Evolutionary conservation across 2,329 filamentous ascomycete species (phyloP), one percentile per base, ranked within the genome.

Genomic region (Nemania sp.): DNA sequence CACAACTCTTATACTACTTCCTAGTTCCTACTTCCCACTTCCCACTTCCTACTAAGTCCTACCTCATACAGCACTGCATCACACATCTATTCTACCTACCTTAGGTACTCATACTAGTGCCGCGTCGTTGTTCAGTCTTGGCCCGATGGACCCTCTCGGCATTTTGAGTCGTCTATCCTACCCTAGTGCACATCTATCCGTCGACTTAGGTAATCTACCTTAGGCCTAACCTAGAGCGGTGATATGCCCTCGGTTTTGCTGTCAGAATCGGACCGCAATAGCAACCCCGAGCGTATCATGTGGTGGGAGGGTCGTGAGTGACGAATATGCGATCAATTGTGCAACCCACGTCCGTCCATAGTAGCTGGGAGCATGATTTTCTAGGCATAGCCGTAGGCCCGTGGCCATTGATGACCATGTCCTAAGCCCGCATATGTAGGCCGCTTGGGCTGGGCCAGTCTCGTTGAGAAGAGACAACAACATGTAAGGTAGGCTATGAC

Each of bases 211-310:
- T 29, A n/a, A n/a, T n/a, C n/a, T n/a, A n/a, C n/a, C n/a, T n/a
- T n/a, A n/a, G n/a, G n/a, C n/a, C n/a, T 29, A 29, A 7, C 25
- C 3, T 29, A 29, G 25, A 29, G n/a, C n/a, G n/a, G n/a, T n/a
- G n/a, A 29, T 29, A 7, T 29, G 25, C 35, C 52, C 42, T 53
- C 48, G 42, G 53, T 47, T 56, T 57, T 63, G 40, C 53, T 54
- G 50, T 50, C 54, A 29, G 46, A 63, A 25, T 63, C 61, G 61
- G 61, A 43, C 61, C 61, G 57, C 58, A 12, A 29, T 50, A 34
- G 18, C 40, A 56, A 39, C 17, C 48, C 56, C 52, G 29, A 47
- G 47, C 52, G 37, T 46, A 60, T 63, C 60, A 63, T 63, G 60
- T 63, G 60, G 57, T 49, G 25, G 25, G 7, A 29, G 25, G 25